These are phyloP conservation scores for Friedmanniomyces simplex DNA, from an alignment of 495 filamentous ascomycete species.

Conservation along the genomic window DNA sequence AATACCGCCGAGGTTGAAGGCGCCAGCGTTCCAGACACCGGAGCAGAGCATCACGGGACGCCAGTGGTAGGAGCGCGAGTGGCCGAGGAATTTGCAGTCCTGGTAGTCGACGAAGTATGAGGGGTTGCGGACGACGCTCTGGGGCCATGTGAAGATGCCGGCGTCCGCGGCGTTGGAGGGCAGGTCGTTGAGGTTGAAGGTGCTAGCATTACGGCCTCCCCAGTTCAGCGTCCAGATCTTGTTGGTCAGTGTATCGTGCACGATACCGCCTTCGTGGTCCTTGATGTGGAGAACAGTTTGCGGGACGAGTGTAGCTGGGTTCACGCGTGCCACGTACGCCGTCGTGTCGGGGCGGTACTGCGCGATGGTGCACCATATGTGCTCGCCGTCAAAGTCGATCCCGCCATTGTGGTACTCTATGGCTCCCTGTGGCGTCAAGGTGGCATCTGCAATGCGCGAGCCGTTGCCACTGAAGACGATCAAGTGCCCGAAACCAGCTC, in stretches of 20 bases:
- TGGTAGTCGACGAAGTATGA: slow-evolving; percentile 11
- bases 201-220: slow-evolving; percentile 5
- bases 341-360: slow-evolving; percentile 5
- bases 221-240: slow-evolving; percentile 3
- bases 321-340: neutral
- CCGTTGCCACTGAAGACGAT: slow-evolving; percentile 6
- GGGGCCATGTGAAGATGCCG: neutral
- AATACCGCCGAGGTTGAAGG: slow-evolving; percentile 7
- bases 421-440: neutral
- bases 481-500: slow-evolving; percentile 8
- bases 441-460: slow-evolving; percentile 5
- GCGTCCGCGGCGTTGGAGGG: neutral
- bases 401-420: slow-evolving; percentile 11
- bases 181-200: neutral
- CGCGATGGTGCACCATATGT: slow-evolving; percentile 10
- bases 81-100: slow-evolving; percentile 10
- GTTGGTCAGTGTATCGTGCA: slow-evolving; percentile 3
- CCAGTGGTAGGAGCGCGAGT: neutral
- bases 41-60: slow-evolving; percentile 9
- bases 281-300: neutral
- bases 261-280: slow-evolving; percentile 5
- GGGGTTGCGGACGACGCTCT: neutral
- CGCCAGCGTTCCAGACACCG: neutral
- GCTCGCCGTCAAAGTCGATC: slow-evolving; percentile 2
- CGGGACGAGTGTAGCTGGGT: neutral